Evolutionary conservation across 2,329 filamentous ascomycete genomes (phyloP), one percentile per base, ranked within the genome.

Genomic region (Aspergillus fischeri): DNA sequence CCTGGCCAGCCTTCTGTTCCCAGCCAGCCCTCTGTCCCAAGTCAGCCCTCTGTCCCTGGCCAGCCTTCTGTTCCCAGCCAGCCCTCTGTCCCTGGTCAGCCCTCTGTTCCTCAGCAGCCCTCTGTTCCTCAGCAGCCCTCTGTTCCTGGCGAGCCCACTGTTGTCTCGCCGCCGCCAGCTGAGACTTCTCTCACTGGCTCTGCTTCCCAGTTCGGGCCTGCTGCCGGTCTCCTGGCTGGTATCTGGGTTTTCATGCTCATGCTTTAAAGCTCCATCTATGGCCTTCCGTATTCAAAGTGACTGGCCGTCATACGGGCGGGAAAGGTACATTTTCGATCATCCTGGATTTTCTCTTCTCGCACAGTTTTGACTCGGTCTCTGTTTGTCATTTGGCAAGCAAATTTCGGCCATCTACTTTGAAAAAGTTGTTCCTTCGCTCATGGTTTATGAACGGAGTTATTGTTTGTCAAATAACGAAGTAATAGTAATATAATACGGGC

Each of bases 221-320:
- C 68, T 55, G 70, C 62, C 54, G 73, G 73, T 52, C 60, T 76
- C 60, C 63, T 75, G 60, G 71, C 69, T 55, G 74, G 67, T 63
- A 60, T 74, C 53, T 65, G 75, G 56, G 73, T 67, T 47, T 49
- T 74, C 58, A 73, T 75, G 66, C 72, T 70, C 62, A 61, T 76
- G 50, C 68, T 75, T 58, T 76, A 74, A 69, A 67, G 56, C 53
- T 20, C 49, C 41, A 55, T 51, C 27, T 25, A 4, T 24, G 17
- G n/a, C 42, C n/a, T 21, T 45, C 32, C 32, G 32, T 17, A 17
- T 38, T 38, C 32, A 24, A 45, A 20, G 10, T 24, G 21, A 20
- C 17, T 24, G 42, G 42, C 9, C 14, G n/a, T 24, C 42, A 24
- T 45, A 24, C n/a, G 4, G 42, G 42, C 21, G 21, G 42, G 42